A percentile compares a stretch with the other conserved stretches of the same genome.
phyloP scores from a whole-genome alignment of 1,139 yeast genomes.

The Entelexis sorbosivorans region DNA sequence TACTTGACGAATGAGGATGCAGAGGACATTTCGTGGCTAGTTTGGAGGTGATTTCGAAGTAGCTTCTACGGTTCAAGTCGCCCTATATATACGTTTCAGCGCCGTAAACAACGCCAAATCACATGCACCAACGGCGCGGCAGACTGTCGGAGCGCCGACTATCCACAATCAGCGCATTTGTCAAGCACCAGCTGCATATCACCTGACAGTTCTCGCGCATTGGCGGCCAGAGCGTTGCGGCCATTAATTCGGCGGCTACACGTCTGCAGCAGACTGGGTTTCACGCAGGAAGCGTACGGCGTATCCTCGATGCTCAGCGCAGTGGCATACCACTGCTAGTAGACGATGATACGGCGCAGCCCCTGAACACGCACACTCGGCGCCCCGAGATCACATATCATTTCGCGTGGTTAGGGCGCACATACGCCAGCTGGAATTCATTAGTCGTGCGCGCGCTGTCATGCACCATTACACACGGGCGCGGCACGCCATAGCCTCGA shows the following conservation, averaged over 20 bases:
- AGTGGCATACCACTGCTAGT: no score
- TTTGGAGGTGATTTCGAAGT: not conserved
- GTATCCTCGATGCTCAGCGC: no score
- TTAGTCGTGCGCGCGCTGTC: no score
- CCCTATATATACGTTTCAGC: not conserved
- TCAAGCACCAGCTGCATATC: not conserved
- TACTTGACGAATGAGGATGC: constrained; percentile 17
- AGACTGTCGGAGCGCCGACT: not conserved
- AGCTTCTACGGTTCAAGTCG: not conserved
- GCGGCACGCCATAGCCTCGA: not conserved
- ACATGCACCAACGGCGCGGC: not conserved
- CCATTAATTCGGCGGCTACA: no score
- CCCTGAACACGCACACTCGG: not conserved
- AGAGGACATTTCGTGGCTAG: not conserved
- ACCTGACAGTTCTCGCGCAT: not conserved
- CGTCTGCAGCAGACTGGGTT: no score
- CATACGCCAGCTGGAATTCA: no score
- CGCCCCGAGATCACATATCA: not conserved
- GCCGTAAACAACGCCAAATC: constrained; percentile 1
- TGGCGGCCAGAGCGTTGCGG: not conserved
- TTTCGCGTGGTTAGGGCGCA: not conserved
- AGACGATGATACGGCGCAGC: no score
- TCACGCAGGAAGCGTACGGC: no score
- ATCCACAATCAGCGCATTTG: not conserved
- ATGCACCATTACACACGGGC: not conserved